phyloP scores from a whole-genome alignment of 345 rosid genomes.

The Capsella bursapastoris region DNA sequence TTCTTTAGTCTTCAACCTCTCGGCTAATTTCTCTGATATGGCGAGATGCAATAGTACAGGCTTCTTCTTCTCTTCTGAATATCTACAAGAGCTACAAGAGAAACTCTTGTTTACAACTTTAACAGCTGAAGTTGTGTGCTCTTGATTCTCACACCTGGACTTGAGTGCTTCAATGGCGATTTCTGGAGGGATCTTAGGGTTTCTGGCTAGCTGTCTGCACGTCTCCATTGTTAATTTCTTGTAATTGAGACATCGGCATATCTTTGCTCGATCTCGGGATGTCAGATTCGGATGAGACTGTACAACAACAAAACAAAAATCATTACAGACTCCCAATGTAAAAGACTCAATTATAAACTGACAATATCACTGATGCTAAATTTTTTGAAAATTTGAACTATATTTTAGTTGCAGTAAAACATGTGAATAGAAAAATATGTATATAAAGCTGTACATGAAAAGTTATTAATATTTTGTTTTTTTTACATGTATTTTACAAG shows the following conservation, averaged over 20 bases:
- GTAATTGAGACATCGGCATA: conserved; percentile 71
- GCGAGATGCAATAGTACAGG: conserved; percentile 28
- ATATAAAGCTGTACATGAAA: not conserved
- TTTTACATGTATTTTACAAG: not conserved
- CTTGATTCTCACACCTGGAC: conserved; percentile 47
- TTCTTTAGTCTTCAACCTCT: conserved; percentile 15
- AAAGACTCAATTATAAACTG: not conserved
- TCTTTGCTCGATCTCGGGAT: conserved; percentile 56
- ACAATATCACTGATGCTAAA: not conserved
- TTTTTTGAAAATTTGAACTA: not conserved
- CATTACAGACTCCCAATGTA: not conserved
- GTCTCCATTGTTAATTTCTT: conserved; percentile 66
- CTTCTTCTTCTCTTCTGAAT: conserved; percentile 34
- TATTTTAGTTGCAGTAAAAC: not conserved
- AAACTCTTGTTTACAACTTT: conserved; percentile 34
- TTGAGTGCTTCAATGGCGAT: conserved; percentile 67
- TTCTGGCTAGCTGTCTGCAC: conserved; percentile 75
- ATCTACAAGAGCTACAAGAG: conserved; percentile 40
- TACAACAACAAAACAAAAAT: conserved; percentile 26
- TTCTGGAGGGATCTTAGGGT: conserved; percentile 76
- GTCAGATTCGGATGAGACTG: conserved; percentile 75
- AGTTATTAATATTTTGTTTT: no score
- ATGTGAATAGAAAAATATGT: not conserved
- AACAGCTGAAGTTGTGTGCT: conserved; percentile 17
- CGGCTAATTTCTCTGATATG: conserved; percentile 32